Base-by-base conservation (phyloP, 2,329 filamentous ascomycete species). In the Aschersonia sp. region DNA sequence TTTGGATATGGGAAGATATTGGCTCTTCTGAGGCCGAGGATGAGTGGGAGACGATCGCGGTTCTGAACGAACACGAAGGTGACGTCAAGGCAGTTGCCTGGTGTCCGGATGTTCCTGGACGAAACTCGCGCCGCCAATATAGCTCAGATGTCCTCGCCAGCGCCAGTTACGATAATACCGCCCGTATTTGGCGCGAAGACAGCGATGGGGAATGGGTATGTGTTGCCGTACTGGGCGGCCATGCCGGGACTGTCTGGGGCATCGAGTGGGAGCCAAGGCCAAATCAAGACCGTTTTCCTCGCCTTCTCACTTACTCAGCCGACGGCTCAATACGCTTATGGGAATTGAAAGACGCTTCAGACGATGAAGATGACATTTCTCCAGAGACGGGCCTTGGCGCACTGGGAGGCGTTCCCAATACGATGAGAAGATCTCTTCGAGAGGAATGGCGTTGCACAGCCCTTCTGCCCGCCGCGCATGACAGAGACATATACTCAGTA, bases 1-100 rank as follows among this genome's bases (percentile, higher is more conserved):
- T 97, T 14, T 98, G 92, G 92, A 87, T 98, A 57, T 98, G 92
- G 92, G 92, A 98, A 66, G 92, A 97, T 62, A 77, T 96, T 47
- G 77, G 78, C 40, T 67, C 68, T 7, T 68, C 69, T 48, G 83
- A 85, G 55, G 85, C 83, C 12, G 89, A 94, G 48, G 90, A 95
- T 62, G 92, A 97, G 62, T 97, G 89, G 70, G 92, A 98, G 72
- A 97, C 92, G 2, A 81, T 97, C 12, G 92, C 90, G 0, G 90
- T 97, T 47, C 73, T 97, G 58, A 87, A 86, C 65, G 92, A 97
- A 66, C 92, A 98, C 62, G 85, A 89, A 44, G 89, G 86, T 29
- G 92, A 98, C 65, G 89, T 98, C 55, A 98, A 98, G 64, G 87
- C 81, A 53, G 86, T 98, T 2, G 79, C 81, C 3, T 98, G 92